phyloP scores from a whole-genome alignment of 805 yeast genomes.

The Myxozyma monticola region DNA sequence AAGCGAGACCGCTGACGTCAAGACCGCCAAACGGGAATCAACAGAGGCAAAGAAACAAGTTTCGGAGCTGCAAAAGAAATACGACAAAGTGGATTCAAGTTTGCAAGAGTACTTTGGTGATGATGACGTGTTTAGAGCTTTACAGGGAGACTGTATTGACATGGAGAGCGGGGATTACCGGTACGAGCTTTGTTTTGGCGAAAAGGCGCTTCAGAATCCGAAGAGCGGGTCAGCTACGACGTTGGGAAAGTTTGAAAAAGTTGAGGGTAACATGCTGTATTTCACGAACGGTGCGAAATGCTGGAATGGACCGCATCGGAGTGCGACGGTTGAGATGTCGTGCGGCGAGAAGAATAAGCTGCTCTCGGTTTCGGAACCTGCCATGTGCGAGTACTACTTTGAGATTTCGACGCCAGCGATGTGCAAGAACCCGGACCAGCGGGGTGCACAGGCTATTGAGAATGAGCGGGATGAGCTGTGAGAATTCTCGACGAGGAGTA shows the following conservation, averaged over 20 bases:
- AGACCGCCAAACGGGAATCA: slow-evolving; percentile 24
- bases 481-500: not conserved
- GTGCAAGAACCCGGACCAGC: slow-evolving; percentile 30
- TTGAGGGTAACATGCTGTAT: slow-evolving; percentile 40
- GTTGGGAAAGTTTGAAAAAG: slow-evolving; percentile 48
- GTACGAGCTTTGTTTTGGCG: slow-evolving; percentile 62
- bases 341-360: slow-evolving; percentile 66
- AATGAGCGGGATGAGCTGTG: not conserved
- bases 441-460: not conserved
- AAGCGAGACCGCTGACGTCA: slow-evolving; percentile 19
- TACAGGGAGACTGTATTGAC: slow-evolving; percentile 50
- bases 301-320: slow-evolving; percentile 91
- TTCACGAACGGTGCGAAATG: slow-evolving; percentile 73
- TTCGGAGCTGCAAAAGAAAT: slow-evolving; percentile 27
- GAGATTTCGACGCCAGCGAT: slow-evolving; percentile 38
- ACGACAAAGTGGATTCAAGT: slow-evolving; percentile 27
- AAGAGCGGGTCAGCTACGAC: slow-evolving; percentile 44
- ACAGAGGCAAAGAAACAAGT: slow-evolving; percentile 5
- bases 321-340: slow-evolving; percentile 59
- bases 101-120: slow-evolving; percentile 51
- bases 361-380: slow-evolving; percentile 78
- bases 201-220: slow-evolving; percentile 57
- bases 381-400: slow-evolving; percentile 77
- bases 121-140: slow-evolving; percentile 62
- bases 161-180: slow-evolving; percentile 66